Conservation (phyloP, 495 filamentous ascomycete genomes). For the Penicillium nucicola region DNA sequence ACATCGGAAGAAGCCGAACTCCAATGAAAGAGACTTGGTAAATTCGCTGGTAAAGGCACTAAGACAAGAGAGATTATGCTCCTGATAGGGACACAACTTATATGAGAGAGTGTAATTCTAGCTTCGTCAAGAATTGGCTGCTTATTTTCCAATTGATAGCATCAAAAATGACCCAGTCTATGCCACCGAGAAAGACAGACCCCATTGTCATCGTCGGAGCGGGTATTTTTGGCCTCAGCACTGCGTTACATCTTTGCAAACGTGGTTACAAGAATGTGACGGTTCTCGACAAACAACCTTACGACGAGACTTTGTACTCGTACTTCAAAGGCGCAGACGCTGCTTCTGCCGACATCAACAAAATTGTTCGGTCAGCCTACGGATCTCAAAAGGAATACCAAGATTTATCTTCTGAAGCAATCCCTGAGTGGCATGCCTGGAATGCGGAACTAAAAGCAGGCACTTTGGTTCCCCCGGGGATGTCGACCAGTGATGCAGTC, state of each 20-base stretch:
- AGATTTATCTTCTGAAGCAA: constrained; percentile 37
- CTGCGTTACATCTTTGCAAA: constrained; percentile 36
- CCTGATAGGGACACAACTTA: too few species aligned
- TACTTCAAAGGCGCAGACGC: constrained; percentile 28
- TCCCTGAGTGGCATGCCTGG: constrained; percentile 38
- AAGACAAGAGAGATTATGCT: too few species aligned
- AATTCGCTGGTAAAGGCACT: too few species aligned
- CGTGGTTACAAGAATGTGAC: constrained; percentile 40
- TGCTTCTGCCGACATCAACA: constrained; percentile 39
- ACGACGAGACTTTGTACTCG: constrained; percentile 29
- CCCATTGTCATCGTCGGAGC: constrained; percentile 43
- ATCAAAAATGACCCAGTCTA: too few species aligned
- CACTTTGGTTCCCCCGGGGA: constrained; percentile 25
- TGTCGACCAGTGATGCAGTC: constrained; percentile 26
- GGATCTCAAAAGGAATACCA: constrained; percentile 40
- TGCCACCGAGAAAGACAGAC: too few species aligned
- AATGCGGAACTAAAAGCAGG: constrained; percentile 29
- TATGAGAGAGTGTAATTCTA: too few species aligned
- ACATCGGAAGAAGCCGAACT: too few species aligned
- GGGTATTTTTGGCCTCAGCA: constrained; percentile 42
- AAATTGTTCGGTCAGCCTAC: constrained; percentile 43
- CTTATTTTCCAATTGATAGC: too few species aligned
- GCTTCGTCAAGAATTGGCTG: too few species aligned
- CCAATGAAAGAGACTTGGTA: too few species aligned
- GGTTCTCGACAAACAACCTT: constrained; percentile 42